Base-by-base conservation (phyloP, 768 basidiomycete species). In the Suillus spraguei region DNA sequence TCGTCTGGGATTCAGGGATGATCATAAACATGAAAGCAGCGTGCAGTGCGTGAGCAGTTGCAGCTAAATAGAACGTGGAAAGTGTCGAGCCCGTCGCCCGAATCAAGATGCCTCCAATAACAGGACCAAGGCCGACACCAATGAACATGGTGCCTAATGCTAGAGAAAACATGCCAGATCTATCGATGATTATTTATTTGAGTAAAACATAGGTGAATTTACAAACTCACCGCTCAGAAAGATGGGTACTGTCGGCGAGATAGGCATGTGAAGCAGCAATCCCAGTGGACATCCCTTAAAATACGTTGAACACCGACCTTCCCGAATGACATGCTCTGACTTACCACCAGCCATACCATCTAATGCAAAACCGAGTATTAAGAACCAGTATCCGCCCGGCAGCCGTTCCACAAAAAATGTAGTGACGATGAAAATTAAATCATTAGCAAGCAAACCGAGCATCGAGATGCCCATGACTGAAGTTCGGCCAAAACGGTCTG, bases 361-460 rank as follows among this genome's bases (percentile, higher is more conserved):
- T 1, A 91, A 64, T 7, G 86, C 63, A 11, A 89, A 85, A 1
- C 88, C 87, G 22, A 90, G 63, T 14, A 94, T 64, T 32, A 94
- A 78, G 70, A 92, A 89, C 83, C 91, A 90, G 73, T 95, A 95
- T 7, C 91, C 90, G 1, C 91, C 92, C 2, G 94, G 94, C 5
- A 93, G 77, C 7, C 75, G 68, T 60, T 85, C 77, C 42, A 85
- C 83, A 70, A 82, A 89, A 35, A 76, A 78, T 22, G 85, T 79
- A 6, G 92, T 89, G 47, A 89, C 68, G 58, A 96, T 81, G 67
- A 94, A 87, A 65, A 78, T 87, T 44, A 86, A 69, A 64, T 95
- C 90, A 64, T 80, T 82, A 47, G 87, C 55, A 10, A 94, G 74
- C 13, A 88, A 70, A 16, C 92, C 92, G 2, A 85, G 60, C 22